phyloP scores from a whole-genome alignment of 352 stramenopile species.

The Phytophthora pisi region DNA sequence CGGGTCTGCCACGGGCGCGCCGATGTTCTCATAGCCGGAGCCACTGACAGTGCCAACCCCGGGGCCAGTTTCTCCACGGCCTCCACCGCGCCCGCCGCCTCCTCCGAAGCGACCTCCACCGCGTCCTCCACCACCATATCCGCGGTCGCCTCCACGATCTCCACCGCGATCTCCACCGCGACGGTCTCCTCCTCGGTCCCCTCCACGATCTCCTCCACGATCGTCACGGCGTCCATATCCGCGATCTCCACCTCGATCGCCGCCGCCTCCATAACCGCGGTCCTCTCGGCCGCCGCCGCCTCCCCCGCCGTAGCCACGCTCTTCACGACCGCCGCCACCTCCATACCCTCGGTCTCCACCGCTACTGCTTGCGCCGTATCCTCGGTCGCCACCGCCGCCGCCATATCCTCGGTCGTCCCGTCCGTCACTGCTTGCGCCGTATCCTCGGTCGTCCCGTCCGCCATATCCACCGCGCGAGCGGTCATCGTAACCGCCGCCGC shows the following conservation, averaged over 20 bases:
- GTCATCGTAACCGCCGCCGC: constrained; percentile 27
- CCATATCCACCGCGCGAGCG: constrained; percentile 27
- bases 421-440: constrained; percentile 7
- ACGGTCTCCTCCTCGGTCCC: constrained; percentile 12
- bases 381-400: constrained; percentile 16
- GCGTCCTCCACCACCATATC: constrained; percentile 33
- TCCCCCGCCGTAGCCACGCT: constrained; percentile 27
- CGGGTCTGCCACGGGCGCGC: constrained; percentile 53
- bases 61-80: constrained; percentile 39
- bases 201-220: constrained; percentile 17
- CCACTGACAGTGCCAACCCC: constrained; percentile 48
- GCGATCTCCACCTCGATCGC: constrained; percentile 22
- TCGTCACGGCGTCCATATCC: constrained; percentile 5
- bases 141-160: constrained; percentile 21
- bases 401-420: constrained; percentile 18
- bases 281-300: constrained; percentile 32
- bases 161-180: constrained; percentile 12
- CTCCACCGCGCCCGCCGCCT: constrained; percentile 36
- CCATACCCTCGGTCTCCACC: constrained; percentile 21
- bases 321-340: constrained; percentile 23
- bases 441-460: constrained; percentile 17
- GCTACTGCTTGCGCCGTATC: constrained; percentile 7
- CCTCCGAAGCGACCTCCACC: constrained; percentile 39
- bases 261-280: constrained; percentile 16
- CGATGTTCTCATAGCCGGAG: constrained; percentile 61